A percentile compares a stretch with the other conserved stretches of the same genome.
Evolutionary conservation across 163 green algal species (phyloP).

Genomic region (Volvox carteri): DNA sequence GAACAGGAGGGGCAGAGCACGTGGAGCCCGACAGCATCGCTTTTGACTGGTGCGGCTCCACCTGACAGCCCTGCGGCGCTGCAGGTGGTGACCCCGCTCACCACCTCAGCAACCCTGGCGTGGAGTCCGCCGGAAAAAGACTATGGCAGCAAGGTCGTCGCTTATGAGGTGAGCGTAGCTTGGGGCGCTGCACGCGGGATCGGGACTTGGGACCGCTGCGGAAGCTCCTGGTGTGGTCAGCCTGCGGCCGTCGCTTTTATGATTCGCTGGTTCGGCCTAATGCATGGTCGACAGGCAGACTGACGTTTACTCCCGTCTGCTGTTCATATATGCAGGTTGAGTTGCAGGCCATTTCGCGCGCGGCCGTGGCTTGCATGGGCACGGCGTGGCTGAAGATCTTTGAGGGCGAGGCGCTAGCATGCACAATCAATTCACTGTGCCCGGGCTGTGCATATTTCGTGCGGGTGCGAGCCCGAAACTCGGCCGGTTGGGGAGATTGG

Average conservation of each 20-base stretch:
- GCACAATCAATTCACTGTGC: constrained; percentile 74
- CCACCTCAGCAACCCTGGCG: constrained; percentile 71
- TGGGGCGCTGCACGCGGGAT: not conserved
- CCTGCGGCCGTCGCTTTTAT: not conserved
- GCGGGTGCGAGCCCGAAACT: constrained; percentile 70
- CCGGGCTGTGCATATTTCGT: constrained; percentile 79
- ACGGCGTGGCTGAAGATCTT: constrained; percentile 79
- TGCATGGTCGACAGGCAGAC: too few relatives aligned
- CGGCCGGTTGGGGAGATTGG: constrained; percentile 63
- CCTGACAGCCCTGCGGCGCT: constrained; percentile 63
- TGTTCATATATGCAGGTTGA: constrained; percentile 65
- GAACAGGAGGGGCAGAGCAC: constrained; percentile 71
- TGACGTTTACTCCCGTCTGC: not conserved
- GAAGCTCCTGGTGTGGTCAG: not conserved
- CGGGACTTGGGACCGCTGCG: not conserved
- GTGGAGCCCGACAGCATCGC: constrained; percentile 58
- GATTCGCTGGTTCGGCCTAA: not conserved
- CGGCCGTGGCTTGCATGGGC: constrained; percentile 65
- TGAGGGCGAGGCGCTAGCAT: constrained; percentile 65
- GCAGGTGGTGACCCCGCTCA: constrained; percentile 53
- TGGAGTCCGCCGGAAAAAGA: constrained; percentile 74
- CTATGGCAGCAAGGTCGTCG: constrained; percentile 71
- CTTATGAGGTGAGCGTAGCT: constrained; percentile 65
- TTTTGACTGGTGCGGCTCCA: constrained; percentile 68
- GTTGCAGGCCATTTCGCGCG: constrained; percentile 74